phyloP scores from a whole-genome alignment of 202 grass and related monocot species.

The Panicum hallii region DNA sequence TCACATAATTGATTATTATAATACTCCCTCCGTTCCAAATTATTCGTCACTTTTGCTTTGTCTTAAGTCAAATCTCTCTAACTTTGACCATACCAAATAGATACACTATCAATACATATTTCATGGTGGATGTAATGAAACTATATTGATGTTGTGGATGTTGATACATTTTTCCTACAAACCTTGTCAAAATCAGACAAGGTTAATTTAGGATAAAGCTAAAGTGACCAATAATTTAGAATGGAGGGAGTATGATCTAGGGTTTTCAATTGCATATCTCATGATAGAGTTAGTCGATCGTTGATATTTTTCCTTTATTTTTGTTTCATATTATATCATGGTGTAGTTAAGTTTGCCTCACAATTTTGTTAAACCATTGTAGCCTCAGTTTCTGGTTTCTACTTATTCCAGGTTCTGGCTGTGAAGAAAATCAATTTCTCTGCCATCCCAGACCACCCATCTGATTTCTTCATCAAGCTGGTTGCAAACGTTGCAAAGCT shows the following conservation, averaged over 20 bases:
- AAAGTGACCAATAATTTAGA: too few species aligned
- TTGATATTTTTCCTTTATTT: not conserved
- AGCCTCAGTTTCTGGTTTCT: slow-evolving; percentile 28
- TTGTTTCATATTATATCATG: not conserved
- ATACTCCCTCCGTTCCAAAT: too few species aligned
- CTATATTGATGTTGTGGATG: too few species aligned
- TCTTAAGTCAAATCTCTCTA: too few species aligned
- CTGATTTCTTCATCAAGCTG: slow-evolving; percentile 68
- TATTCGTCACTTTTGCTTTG: too few species aligned
- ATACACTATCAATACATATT: too few species aligned
- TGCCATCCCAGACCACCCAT: slow-evolving; percentile 58
- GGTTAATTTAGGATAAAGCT: too few species aligned
- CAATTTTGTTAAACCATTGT: not conserved
- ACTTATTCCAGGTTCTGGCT: slow-evolving; percentile 66
- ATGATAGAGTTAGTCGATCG: not conserved
- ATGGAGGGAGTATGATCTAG: not conserved
- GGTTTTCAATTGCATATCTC: slow-evolving; percentile 2
- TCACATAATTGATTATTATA: not conserved
- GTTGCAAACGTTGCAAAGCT: slow-evolving; percentile 69
- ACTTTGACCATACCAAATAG: too few species aligned
- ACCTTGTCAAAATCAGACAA: too few species aligned
- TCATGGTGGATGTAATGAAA: too few species aligned
- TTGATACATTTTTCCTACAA: too few species aligned
- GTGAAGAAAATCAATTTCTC: slow-evolving; percentile 89
- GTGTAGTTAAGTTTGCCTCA: not conserved